Percentiles rank a stretch among this genome's conserved stretches.
These are phyloP conservation scores for Coffea humblotiana DNA, from an alignment of 305 asterid genomes.

Conservation along the genomic window DNA sequence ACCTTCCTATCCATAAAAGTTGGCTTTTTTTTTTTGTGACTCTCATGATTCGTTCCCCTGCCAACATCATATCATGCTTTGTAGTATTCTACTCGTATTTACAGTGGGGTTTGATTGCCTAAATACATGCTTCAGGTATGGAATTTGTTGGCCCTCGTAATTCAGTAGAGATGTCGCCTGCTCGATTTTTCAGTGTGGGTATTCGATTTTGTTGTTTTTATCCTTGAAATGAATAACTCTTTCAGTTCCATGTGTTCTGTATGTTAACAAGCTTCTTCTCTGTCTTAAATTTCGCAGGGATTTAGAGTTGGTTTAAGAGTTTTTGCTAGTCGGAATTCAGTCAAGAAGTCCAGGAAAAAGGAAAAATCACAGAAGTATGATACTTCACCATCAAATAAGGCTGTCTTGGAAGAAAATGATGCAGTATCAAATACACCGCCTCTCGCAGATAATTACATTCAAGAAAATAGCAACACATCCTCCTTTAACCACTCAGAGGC, in stretches of 20 bases:
- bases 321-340: slow-evolving; percentile 51
- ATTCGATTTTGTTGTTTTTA: slow-evolving; percentile 14
- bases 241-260: slow-evolving; percentile 8
- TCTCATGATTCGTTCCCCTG: too few relatives aligned
- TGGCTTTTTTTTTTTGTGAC: too few relatives aligned
- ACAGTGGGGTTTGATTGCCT: too few relatives aligned
- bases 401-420: slow-evolving; percentile 31
- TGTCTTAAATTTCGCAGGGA: slow-evolving; percentile 29
- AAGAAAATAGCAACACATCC: slow-evolving; percentile 26
- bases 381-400: slow-evolving; percentile 28
- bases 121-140: slow-evolving; percentile 33
- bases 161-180: slow-evolving; percentile 24
- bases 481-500: slow-evolving; percentile 29
- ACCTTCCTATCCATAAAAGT: too few relatives aligned
- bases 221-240: not conserved
- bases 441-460: slow-evolving; percentile 23
- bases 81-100: too few relatives aligned
- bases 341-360: slow-evolving; percentile 42
- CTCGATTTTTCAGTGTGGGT: slow-evolving; percentile 53
- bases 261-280: not conserved
- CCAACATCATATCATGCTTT: too few relatives aligned
- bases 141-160: slow-evolving; percentile 30
- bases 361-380: slow-evolving; percentile 31
- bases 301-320: slow-evolving; percentile 36
- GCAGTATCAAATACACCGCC: slow-evolving; percentile 14